Evolutionary conservation across 257 asterid species (phyloP).

Genomic region (Apocynum venetum): DNA sequence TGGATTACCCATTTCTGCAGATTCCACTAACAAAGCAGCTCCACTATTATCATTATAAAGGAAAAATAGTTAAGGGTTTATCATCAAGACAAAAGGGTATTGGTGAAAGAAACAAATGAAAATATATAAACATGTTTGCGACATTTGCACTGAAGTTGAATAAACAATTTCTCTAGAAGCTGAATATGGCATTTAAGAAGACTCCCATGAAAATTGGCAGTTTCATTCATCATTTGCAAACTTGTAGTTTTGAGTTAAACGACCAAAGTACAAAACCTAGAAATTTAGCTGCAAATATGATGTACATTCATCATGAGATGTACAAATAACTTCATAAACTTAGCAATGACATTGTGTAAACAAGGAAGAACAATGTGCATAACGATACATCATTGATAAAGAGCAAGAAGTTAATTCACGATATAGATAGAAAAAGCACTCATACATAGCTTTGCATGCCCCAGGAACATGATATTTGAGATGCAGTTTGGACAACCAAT

Average conservation of each 20-base stretch:
- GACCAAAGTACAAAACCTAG: neutral
- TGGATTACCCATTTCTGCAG: conserved; percentile 97
- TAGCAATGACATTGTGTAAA: neutral
- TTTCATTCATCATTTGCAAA: neutral
- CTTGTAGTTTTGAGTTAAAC: neutral
- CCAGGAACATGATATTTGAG: conserved; percentile 91
- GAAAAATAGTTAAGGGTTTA: conserved; percentile 18
- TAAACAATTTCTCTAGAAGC: neutral
- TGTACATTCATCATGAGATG: too few species aligned
- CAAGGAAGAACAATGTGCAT: neutral
- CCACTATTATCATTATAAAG: conserved; percentile 50
- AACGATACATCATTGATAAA: neutral
- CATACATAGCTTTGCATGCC: conserved; percentile 82
- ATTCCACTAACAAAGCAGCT: conserved; percentile 94
- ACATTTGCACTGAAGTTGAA: neutral
- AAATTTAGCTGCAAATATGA: neutral
- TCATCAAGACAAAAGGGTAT: neutral
- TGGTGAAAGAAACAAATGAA: neutral
- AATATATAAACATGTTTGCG: neutral
- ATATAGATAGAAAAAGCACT: conserved; percentile 3
- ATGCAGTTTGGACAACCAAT: conserved; percentile 85
- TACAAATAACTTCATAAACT: neutral
- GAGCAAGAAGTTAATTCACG: neutral
- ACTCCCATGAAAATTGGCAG: neutral
- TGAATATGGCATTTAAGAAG: neutral